Evolutionary conservation across 805 yeast genomes (phyloP).

Genomic region (Barnettozyma sucrosica): DNA sequence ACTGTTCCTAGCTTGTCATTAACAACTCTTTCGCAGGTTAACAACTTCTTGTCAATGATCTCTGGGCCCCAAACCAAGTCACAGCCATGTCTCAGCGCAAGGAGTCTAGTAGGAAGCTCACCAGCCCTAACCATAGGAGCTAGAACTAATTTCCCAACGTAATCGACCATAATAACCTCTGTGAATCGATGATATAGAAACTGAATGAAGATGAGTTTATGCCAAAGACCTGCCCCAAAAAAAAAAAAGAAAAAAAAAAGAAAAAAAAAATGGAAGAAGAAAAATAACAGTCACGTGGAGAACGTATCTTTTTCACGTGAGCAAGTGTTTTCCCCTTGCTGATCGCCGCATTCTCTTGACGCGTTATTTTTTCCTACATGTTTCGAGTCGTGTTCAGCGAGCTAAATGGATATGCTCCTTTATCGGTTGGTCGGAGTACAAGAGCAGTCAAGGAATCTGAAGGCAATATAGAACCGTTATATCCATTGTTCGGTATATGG

Average conservation of each 20-base stretch:
- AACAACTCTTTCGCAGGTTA: slow-evolving; percentile 59
- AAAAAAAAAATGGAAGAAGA: too few species aligned
- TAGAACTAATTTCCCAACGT: slow-evolving; percentile 71
- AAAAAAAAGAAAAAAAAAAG: too few species aligned
- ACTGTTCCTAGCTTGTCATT: slow-evolving; percentile 55
- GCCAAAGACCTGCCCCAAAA: not conserved
- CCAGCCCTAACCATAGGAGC: slow-evolving; percentile 98
- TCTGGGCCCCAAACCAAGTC: slow-evolving; percentile 98
- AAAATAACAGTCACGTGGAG: not conserved
- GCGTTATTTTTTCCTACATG: not conserved
- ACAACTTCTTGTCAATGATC: slow-evolving; percentile 77
- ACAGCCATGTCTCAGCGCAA: slow-evolving; percentile 80
- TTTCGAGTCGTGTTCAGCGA: not conserved
- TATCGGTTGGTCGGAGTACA: too few species aligned
- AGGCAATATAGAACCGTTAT: too few species aligned
- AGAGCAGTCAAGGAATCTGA: too few species aligned
- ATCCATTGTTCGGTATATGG: too few species aligned
- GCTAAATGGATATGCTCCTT: too few species aligned
- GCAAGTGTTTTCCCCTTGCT: not conserved
- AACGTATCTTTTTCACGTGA: too few species aligned
- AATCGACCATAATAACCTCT: slow-evolving; percentile 46
- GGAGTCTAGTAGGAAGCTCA: slow-evolving; percentile 81
- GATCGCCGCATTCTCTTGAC: not conserved
- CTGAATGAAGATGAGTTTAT: too few species aligned
- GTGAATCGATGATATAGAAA: not conserved